Evolutionary conservation across 2,329 filamentous ascomycete genomes (phyloP).

Genomic region (Paramyrothecium sp.): DNA sequence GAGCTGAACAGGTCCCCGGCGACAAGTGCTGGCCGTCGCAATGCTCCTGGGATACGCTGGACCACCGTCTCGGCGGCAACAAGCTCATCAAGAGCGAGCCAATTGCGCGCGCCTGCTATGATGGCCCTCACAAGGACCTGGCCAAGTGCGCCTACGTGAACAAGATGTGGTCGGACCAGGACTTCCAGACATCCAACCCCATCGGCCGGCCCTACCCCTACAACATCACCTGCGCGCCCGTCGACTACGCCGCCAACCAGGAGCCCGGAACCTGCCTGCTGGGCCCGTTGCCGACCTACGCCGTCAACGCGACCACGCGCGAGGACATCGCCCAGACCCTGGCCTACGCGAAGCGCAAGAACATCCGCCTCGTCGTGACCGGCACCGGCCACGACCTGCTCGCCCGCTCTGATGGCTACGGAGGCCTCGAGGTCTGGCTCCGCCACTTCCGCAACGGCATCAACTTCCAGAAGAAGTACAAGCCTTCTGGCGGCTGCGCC

Average conservation of each 20-base stretch:
- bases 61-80: slow-evolving; percentile 4
- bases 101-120: slow-evolving; percentile 22
- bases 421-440: slow-evolving; percentile 29
- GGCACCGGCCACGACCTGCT: slow-evolving; percentile 43
- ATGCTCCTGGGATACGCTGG: background rate
- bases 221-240: slow-evolving; percentile 25
- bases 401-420: slow-evolving; percentile 29
- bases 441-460: slow-evolving; percentile 29
- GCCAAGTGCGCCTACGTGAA: slow-evolving; percentile 15
- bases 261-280: slow-evolving; percentile 13
- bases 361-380: slow-evolving; percentile 38
- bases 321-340: slow-evolving; percentile 38
- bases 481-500: slow-evolving; percentile 16
- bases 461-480: slow-evolving; percentile 20
- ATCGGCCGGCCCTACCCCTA: slow-evolving; percentile 21
- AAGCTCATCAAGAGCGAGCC: slow-evolving; percentile 19
- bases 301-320: slow-evolving; percentile 17
- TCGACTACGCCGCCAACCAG: slow-evolving; percentile 15
- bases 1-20: background rate
- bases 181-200: slow-evolving; percentile 20
- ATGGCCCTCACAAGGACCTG: slow-evolving; percentile 14
- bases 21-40: slow-evolving; percentile 1
- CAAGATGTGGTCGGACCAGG: slow-evolving; percentile 21
- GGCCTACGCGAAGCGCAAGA: slow-evolving; percentile 24
- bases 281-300: slow-evolving; percentile 18